Evolutionary conservation across 352 stramenopile species (phyloP).

Genomic region (Phytophthora fragariaefolia): DNA sequence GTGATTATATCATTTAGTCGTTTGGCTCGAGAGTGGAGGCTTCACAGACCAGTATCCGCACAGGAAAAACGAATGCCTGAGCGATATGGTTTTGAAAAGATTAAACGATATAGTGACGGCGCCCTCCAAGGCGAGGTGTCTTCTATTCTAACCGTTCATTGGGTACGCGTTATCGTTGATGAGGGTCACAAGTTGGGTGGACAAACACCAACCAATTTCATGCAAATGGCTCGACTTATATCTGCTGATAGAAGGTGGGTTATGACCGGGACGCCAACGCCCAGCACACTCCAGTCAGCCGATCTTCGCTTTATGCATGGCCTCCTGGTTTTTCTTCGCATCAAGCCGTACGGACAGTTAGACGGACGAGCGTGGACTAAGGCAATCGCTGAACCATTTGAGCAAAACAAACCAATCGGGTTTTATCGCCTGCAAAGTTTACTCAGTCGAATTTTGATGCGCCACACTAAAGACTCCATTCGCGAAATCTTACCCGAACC

Average conservation of each 20-base stretch:
- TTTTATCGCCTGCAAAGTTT: constrained; percentile 78
- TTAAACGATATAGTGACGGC: constrained; percentile 51
- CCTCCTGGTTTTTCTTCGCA: constrained; percentile 88
- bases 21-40: constrained; percentile 62
- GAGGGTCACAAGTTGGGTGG: constrained; percentile 93
- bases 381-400: constrained; percentile 69
- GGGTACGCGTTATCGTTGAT: constrained; percentile 93
- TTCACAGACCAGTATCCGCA: constrained; percentile 48
- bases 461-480: constrained; percentile 93
- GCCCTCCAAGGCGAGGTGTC: constrained; percentile 48
- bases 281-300: constrained; percentile 74
- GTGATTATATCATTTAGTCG: constrained; percentile 73
- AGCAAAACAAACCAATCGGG: constrained; percentile 48
- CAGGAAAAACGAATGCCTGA: constrained; percentile 59
- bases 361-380: constrained; percentile 68
- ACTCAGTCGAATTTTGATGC: constrained; percentile 91
- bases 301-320: constrained; percentile 89
- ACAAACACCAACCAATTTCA: constrained; percentile 56
- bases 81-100: constrained; percentile 62
- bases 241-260: constrained; percentile 90
- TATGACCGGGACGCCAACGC: constrained; percentile 97
- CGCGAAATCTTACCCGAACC: constrained; percentile 48
- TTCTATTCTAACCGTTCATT: constrained; percentile 56
- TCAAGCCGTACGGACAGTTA: constrained; percentile 76
- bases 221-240: constrained; percentile 84